Conservation (phyloP, 768 basidiomycete species). For the Ramaria rubella region DNA sequence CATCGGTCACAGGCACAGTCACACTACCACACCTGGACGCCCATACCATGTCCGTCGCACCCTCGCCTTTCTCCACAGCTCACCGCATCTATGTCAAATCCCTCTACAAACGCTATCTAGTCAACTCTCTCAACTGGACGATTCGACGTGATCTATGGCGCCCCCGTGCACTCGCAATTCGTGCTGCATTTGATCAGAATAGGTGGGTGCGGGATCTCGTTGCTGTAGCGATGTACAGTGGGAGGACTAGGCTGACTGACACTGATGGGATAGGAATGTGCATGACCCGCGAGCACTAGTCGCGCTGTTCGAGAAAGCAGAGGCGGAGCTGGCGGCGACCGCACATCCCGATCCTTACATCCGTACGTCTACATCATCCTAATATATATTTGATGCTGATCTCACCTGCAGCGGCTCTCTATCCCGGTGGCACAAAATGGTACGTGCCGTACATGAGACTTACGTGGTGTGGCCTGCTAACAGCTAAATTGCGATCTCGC, state of each 20-base stretch:
- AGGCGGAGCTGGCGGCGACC: conserved; percentile 57
- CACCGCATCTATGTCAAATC: conserved; percentile 86
- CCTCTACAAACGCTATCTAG: conserved; percentile 81
- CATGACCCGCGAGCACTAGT: conserved; percentile 80
- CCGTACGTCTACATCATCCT: conserved; percentile 46
- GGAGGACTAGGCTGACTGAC: background rate
- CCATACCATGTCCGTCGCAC: conserved; percentile 27
- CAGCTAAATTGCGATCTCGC: background rate
- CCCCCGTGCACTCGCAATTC: conserved; percentile 72
- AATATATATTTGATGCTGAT: conserved; percentile 3
- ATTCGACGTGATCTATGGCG: conserved; percentile 84
- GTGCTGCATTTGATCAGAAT: conserved; percentile 91
- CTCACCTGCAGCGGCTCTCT: conserved; percentile 53
- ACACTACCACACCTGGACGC: too few species aligned
- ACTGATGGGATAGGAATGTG: conserved; percentile 50
- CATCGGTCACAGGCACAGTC: too few species aligned
- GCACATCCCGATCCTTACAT: conserved; percentile 92
- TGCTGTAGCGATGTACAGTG: conserved; percentile 6
- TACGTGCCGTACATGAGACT: conserved; percentile 25
- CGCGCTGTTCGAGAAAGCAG: conserved; percentile 70
- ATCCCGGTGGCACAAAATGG: conserved; percentile 96
- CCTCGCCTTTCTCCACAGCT: conserved; percentile 63
- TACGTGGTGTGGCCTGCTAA: too few species aligned
- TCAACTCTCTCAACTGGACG: conserved; percentile 86
- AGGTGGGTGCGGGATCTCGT: conserved; percentile 46